These are phyloP conservation scores for Aspergillus flavus DNA, from an alignment of 2,329 filamentous ascomycete species.

Conservation along the genomic window DNA sequence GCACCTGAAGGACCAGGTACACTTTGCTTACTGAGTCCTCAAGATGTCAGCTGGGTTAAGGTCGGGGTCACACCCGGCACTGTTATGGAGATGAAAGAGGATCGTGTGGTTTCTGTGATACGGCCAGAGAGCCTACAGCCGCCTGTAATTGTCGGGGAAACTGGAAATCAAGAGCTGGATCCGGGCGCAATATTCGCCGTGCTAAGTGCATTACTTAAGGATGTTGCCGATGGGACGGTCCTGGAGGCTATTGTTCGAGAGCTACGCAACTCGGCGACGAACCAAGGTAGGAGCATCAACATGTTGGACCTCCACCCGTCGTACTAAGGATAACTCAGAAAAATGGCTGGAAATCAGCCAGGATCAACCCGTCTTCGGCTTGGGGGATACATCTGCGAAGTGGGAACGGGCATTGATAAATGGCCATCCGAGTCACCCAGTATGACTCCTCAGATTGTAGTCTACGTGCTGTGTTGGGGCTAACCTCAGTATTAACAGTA, in stretches of 20 bases:
- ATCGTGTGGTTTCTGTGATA: not conserved
- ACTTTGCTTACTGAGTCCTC: not conserved
- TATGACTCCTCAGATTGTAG: not conserved
- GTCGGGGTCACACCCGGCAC: not conserved
- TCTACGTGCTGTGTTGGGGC: not conserved
- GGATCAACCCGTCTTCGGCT: not conserved
- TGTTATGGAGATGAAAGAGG: not conserved
- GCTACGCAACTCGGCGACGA: conserved; percentile 14
- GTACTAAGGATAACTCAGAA: not conserved
- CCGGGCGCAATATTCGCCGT: conserved; percentile 13
- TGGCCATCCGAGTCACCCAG: conserved; percentile 25
- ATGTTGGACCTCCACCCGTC: not conserved
- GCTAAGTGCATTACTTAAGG: conserved; percentile 10
- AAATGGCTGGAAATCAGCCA: conserved; percentile 16
- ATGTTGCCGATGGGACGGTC: not conserved
- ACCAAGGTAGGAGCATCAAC: conserved; percentile 13
- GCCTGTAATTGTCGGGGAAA: not conserved
- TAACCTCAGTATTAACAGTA: conserved; percentile 10
- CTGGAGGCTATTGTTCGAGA: conserved; percentile 13
- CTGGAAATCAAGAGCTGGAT: conserved; percentile 2
- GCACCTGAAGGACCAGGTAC: too few species aligned
- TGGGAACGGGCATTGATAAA: conserved; percentile 21
- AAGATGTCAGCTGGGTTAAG: not conserved
- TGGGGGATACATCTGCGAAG: conserved; percentile 4
- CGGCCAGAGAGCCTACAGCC: not conserved